These are phyloP conservation scores for Dactylellina cionopaga DNA, from an alignment of 2,329 filamentous ascomycete genomes.

Conservation along the genomic window DNA sequence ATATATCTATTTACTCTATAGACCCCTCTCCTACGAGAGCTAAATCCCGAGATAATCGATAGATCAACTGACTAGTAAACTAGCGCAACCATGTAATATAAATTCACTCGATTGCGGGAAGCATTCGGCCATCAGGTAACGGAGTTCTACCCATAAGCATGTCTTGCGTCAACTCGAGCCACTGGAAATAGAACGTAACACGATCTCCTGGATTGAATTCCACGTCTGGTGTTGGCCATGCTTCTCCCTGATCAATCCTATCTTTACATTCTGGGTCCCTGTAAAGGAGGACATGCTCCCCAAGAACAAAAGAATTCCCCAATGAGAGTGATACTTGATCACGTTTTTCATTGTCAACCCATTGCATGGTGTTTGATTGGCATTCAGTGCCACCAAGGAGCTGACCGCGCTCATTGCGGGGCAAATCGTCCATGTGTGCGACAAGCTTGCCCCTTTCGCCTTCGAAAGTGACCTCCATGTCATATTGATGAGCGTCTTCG, in stretches of 20 bases:
- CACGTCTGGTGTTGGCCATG: constrained; percentile 5
- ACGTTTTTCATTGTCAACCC: constrained; percentile 3
- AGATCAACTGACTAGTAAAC: too few species aligned
- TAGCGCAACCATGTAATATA: too few species aligned
- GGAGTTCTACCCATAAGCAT: constrained; percentile 1
- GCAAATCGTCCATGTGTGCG: constrained; percentile 1
- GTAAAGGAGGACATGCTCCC: constrained; percentile 2
- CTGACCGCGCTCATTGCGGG: neutral
- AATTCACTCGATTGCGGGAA: neutral
- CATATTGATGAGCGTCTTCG: neutral
- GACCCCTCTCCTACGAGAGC: too few species aligned
- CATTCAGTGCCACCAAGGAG: constrained; percentile 15
- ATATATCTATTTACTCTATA: too few species aligned
- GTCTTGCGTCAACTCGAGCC: neutral
- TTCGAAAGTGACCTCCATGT: constrained; percentile 14
- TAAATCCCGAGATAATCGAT: too few species aligned
- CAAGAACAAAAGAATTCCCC: constrained; percentile 10
- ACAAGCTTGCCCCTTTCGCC: constrained; percentile 18
- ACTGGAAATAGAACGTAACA: constrained; percentile 20
- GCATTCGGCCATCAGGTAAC: constrained; percentile 10
- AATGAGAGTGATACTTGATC: constrained; percentile 1
- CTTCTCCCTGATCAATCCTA: constrained; percentile 15
- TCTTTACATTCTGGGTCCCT: constrained; percentile 9
- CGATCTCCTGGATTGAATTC: constrained; percentile 2
- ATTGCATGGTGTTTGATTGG: constrained; percentile 8